Evolutionary conservation across 2,329 filamentous ascomycete genomes (phyloP).

Genomic region (Pleomassaria siparia): DNA sequence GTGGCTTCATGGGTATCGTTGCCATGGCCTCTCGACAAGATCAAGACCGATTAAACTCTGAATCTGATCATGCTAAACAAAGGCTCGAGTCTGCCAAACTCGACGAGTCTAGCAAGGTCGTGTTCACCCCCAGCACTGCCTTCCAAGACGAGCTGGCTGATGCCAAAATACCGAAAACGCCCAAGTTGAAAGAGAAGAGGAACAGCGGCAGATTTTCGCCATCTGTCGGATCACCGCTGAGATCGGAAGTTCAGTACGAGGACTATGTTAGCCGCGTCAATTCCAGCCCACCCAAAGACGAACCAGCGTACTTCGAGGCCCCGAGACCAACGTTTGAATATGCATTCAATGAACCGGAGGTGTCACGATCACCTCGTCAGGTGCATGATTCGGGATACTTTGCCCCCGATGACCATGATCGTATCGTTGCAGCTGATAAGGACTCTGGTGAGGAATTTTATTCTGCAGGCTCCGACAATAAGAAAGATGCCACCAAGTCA

Average conservation of each 20-base stretch:
- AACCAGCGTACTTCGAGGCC: constrained; percentile 12
- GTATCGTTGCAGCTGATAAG: constrained; percentile 2
- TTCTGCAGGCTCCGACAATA: constrained; percentile 35
- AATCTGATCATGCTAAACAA: constrained; percentile 29
- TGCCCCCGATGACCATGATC: constrained; percentile 35
- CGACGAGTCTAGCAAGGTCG: constrained; percentile 11
- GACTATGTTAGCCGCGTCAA: constrained; percentile 42
- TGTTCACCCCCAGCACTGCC: constrained; percentile 34
- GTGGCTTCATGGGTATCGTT: constrained; percentile 38
- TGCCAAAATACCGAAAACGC: constrained; percentile 45
- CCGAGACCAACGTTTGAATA: constrained; percentile 18
- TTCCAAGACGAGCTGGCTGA: constrained; percentile 39
- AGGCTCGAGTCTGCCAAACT: constrained; percentile 26
- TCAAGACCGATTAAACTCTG: constrained; percentile 33
- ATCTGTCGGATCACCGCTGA: constrained; percentile 46
- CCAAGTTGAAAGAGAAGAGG: constrained; percentile 53
- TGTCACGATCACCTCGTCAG: constrained; percentile 2
- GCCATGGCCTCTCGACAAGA: constrained; percentile 36
- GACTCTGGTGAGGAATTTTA: constrained; percentile 37
- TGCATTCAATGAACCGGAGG: constrained; percentile 14
- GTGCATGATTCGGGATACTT: constrained; percentile 38
- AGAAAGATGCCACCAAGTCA: constrained; percentile 12
- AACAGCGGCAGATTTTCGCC: constrained; percentile 45
- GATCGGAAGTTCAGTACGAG: constrained; percentile 48
- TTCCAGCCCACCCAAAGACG: not conserved